Evolutionary conservation across 2,329 filamentous ascomycete species (phyloP).

Genomic region (Paecilomyces fulvus): DNA sequence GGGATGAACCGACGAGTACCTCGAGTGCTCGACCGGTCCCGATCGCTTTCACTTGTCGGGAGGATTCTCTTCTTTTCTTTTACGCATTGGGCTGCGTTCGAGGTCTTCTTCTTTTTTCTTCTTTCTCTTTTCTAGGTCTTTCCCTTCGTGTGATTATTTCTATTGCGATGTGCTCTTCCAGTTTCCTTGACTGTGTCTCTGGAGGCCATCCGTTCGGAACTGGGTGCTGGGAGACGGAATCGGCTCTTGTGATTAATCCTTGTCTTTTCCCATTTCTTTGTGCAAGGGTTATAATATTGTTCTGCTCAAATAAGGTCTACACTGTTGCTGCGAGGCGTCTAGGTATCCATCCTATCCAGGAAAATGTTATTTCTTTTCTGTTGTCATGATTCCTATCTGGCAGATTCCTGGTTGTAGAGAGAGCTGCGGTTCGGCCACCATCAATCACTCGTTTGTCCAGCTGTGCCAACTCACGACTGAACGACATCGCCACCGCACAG

Average conservation of each 20-base stretch:
- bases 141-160: constrained; percentile 2
- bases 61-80: constrained; percentile 5
- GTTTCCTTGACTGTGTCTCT: not conserved
- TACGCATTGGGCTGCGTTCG: constrained; percentile 16
- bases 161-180: not conserved
- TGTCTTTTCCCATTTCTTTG: not conserved
- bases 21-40: constrained; percentile 1
- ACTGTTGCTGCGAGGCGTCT: not conserved
- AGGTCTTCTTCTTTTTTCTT: constrained; percentile 8
- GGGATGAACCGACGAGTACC: not conserved
- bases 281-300: not conserved
- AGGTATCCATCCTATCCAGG: not conserved
- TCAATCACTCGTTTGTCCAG: not conserved
- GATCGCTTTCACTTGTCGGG: constrained; percentile 2
- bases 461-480: not conserved
- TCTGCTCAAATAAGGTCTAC: not conserved
- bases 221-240: not conserved
- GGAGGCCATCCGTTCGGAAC: not conserved
- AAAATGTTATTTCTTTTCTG: not conserved
- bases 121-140: constrained; percentile 1
- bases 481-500: not conserved
- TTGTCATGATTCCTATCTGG: not conserved
- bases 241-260: not conserved
- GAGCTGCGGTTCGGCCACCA: not conserved
- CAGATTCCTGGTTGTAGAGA: not conserved